A percentile compares a stretch with the other conserved stretches of the same genome.
Evolutionary conservation across 2,329 filamentous ascomycete species (phyloP).

Genomic region (Exophiala sp.): DNA sequence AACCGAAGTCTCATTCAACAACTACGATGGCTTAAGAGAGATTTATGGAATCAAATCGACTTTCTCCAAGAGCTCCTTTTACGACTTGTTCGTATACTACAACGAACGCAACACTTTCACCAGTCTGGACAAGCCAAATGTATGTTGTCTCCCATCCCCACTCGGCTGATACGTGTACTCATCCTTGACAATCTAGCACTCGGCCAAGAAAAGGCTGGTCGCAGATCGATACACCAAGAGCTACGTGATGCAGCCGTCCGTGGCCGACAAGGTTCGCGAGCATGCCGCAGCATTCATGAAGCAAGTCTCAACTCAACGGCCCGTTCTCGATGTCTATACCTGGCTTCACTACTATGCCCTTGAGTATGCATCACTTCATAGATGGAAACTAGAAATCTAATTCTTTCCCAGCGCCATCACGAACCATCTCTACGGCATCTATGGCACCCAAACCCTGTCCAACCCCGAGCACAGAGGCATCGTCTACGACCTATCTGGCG

Average conservation of each 20-base stretch:
- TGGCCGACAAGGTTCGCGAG: conserved; percentile 57
- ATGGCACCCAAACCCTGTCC: conserved; percentile 11
- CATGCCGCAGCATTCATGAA: conserved; percentile 40
- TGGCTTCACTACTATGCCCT: conserved; percentile 64
- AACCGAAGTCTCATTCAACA: conserved; percentile 65
- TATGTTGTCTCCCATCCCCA: not conserved
- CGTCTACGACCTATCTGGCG: conserved; percentile 17
- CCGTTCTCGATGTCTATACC: conserved; percentile 55
- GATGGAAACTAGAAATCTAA: too few species aligned
- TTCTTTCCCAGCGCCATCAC: conserved; percentile 12
- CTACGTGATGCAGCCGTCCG: conserved; percentile 57
- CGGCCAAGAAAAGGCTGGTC: conserved; percentile 60
- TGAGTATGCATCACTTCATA: conserved; percentile 64
- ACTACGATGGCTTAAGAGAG: conserved; percentile 52
- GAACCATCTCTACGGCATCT: conserved; percentile 14
- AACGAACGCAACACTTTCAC: conserved; percentile 25
- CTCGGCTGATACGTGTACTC: not conserved
- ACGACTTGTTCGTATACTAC: conserved; percentile 36
- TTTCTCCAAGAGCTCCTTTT: conserved; percentile 33
- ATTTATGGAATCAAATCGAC: conserved; percentile 53
- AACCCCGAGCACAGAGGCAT: conserved; percentile 6
- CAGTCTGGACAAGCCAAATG: conserved; percentile 12
- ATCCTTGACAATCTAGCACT: conserved; percentile 41
- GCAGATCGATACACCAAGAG: conserved; percentile 67
- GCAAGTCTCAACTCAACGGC: conserved; percentile 29